phyloP scores from a whole-genome alignment of 129 eudicot genomes.

The Pittosporum tobira region DNA sequence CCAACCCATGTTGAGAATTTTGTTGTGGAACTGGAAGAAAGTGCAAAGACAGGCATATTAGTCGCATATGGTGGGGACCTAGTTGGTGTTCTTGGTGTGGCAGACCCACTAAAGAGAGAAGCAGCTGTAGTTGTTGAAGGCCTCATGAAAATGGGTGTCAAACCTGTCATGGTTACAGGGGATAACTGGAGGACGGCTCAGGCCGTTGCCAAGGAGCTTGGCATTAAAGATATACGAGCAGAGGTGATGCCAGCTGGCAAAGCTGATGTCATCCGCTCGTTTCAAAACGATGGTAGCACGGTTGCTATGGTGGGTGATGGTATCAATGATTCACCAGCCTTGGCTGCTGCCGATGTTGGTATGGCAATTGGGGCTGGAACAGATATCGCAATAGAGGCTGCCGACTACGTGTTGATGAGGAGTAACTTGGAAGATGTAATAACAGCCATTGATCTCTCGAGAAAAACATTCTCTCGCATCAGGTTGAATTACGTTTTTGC shows the following conservation, averaged over 20 bases:
- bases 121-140: conserved; percentile 94
- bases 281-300: conserved; percentile 78
- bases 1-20: conserved; percentile 49
- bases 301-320: conserved; percentile 98
- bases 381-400: conserved; percentile 93
- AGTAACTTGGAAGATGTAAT: conserved; percentile 88
- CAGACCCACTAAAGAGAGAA: conserved; percentile 97
- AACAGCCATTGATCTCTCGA: conserved; percentile 28
- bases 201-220: conserved; percentile 95
- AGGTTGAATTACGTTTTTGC: conserved; percentile 78
- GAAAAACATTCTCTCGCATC: conserved; percentile 79
- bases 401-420: conserved; percentile 88
- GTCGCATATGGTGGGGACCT: conserved; percentile 54
- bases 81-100: conserved; percentile 81
- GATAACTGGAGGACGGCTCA: conserved; percentile 95
- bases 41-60: conserved; percentile 80
- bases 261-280: conserved; percentile 78
- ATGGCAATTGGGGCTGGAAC: too few species aligned
- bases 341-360: conserved; percentile 89
- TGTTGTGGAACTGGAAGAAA: conserved; percentile 84
- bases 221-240: conserved; percentile 74
- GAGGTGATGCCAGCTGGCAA: conserved; percentile 97
- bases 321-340: conserved; percentile 84
- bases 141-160: conserved; percentile 84
- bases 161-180: conserved; percentile 97